These are phyloP conservation scores for Hygrophila difformis DNA, from an alignment of 257 asterid genomes.

Conservation along the genomic window DNA sequence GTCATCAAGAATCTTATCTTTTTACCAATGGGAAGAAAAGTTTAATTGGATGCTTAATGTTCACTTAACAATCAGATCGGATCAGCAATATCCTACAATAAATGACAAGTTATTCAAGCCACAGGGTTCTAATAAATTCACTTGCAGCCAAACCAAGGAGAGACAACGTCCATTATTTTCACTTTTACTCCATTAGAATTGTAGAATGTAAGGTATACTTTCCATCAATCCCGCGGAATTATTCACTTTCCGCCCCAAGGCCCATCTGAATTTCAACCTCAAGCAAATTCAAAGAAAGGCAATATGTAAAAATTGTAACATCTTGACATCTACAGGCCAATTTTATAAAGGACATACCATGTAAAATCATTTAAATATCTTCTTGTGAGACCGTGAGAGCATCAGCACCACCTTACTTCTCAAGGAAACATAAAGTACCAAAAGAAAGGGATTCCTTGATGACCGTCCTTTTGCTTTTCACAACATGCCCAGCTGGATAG, in stretches of 20 bases:
- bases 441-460: background rate
- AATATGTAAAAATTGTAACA: background rate
- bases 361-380: too few species aligned
- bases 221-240: too few species aligned
- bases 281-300: background rate
- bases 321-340: background rate
- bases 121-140: too few species aligned
- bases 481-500: background rate
- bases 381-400: too few species aligned
- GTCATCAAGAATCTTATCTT: conserved; percentile 10
- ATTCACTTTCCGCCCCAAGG: too few species aligned
- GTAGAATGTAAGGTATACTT: too few species aligned
- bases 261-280: background rate
- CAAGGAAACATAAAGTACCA: background rate
- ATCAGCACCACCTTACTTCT: background rate
- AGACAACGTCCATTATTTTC: background rate
- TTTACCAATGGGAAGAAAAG: background rate
- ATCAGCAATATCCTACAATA: too few species aligned
- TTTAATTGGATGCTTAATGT: background rate
- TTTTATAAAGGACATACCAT: background rate
- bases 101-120: too few species aligned
- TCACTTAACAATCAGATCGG: too few species aligned
- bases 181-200: background rate
- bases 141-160: too few species aligned
- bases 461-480: background rate